Base-by-base conservation (phyloP, 768 basidiomycete species). In the Psilocybe azurescens region DNA sequence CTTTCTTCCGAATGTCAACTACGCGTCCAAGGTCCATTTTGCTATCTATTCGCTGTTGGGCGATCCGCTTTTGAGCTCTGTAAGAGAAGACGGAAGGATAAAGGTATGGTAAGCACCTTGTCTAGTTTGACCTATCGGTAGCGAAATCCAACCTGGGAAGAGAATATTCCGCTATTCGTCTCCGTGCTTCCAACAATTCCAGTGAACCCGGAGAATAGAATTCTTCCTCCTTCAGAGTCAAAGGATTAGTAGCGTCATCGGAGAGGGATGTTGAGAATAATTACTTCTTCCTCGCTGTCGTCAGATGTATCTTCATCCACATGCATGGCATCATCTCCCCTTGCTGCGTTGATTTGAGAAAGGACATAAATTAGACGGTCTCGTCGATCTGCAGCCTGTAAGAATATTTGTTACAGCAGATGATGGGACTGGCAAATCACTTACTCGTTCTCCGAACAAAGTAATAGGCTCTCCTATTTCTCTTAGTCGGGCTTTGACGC, bases 391-490 rank as follows among this genome's bases (percentile, higher is more conserved):
- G 95, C 95, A 67, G 94, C 93, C 95, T 98, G 74, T 53, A 49
- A 65, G 62, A 60, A 53, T 52, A 60, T 62, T 68, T 57, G 64
- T 56, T n/a, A 64, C 47, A 52, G 38, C 32, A 20, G 44, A 32
- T 46, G 16, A 46, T 51, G n/a, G 61, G 53, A 56, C 32, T 46
- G 49, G 47, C 36, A 53, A 38, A 36, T 2, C n/a, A 86, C 94
- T 74, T 72, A 97, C 95, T 61, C 95, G 89, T 85, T 99, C 97
- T 65, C 96, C 97, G 68, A 99, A 99, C 29, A 99, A 83, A 5
- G 96, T 98, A 70, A 99, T 96, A 41, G 97, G 97, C 74, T 99
- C 94, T 41, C 94, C 96, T 68, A 97, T 89, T 77, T 97, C 94
- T 59, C 97, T 83, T 61, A 99, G 81, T 60, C 93, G 83, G 41